Evolutionary conservation across 176 grass and related monocot genomes (phyloP).

Genomic region (Sorghum bicolor): Sorghum_bicolor_NCBIv3 NC_012875.2:51055501-51056000

Average conservation of each 20-base stretch:
- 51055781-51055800: not conserved
- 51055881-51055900: constrained; percentile 81
- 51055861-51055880: constrained; percentile 88
- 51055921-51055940: constrained; percentile 72
- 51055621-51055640: constrained; percentile 63
- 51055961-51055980: constrained; percentile 39
- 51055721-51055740: not conserved
- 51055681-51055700: not conserved
- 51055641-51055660: constrained; percentile 27
- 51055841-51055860: constrained; percentile 87
- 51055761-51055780: not conserved
- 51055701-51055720: not conserved
- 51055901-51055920: constrained; percentile 84
- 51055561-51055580: constrained; percentile 95
- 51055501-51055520: constrained; percentile 69
- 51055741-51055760: not conserved
- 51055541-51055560: constrained; percentile 83
- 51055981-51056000: constrained; percentile 76
- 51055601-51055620: constrained; percentile 61
- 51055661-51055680: too few species aligned
- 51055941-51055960: constrained; percentile 65
- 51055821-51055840: constrained; percentile 68
- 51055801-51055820: constrained; percentile 28
- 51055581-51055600: constrained; percentile 52
- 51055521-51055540: constrained; percentile 86